Evolutionary conservation across 768 basidiomycete genomes (phyloP).

Genomic region (Candolleomyces eurysporus): DNA sequence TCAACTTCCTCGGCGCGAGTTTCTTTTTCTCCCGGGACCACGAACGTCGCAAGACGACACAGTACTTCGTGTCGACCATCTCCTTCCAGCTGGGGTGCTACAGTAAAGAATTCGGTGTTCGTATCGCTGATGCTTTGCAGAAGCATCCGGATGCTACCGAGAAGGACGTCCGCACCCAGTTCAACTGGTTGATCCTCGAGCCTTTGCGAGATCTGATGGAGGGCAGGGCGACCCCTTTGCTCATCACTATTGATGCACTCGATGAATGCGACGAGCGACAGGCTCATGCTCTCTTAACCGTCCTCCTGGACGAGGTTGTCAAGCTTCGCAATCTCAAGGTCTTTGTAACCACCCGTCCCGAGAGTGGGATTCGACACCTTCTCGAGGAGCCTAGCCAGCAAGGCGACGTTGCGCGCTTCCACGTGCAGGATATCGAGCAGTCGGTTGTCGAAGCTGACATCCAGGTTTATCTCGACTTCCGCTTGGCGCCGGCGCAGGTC

Average conservation of each 20-base stretch:
- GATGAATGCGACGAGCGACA: not conserved
- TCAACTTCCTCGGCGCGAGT: not conserved
- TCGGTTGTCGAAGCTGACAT: conserved; percentile 4
- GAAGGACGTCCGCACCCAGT: not conserved
- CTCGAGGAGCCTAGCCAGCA: not conserved
- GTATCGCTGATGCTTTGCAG: not conserved
- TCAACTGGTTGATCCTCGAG: not conserved
- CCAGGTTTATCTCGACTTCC: not conserved
- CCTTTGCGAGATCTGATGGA: not conserved
- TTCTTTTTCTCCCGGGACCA: conserved; percentile 3
- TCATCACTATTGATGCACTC: not conserved
- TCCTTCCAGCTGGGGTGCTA: not conserved
- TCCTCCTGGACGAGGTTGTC: not conserved
- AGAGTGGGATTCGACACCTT: not conserved
- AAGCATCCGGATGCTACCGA: not conserved
- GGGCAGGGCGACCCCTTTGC: too few relatives aligned
- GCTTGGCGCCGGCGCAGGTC: not conserved
- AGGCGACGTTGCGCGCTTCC: not conserved
- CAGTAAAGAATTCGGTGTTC: not conserved
- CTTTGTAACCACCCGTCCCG: not conserved
- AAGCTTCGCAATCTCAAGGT: not conserved
- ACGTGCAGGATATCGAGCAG: conserved; percentile 2
- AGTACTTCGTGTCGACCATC: not conserved
- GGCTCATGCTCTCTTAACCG: not conserved
- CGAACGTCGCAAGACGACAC: not conserved